Conservation (phyloP, 352 stramenopile genomes). For the Globisporangium lucens region DNA sequence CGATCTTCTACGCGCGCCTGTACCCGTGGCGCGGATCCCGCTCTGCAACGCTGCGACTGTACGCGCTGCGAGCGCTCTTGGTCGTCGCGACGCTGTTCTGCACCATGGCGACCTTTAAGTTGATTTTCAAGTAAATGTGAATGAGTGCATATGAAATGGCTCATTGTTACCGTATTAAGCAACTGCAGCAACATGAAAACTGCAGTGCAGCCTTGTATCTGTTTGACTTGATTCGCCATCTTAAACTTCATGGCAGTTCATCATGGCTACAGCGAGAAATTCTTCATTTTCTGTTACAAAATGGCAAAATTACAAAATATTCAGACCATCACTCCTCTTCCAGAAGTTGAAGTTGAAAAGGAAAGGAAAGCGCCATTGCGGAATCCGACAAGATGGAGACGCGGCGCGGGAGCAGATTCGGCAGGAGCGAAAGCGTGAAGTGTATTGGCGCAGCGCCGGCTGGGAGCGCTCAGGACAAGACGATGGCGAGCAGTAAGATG, state of each 20-base stretch:
- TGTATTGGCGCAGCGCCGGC: neutral
- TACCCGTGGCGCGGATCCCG: slow-evolving; percentile 36
- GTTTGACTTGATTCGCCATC: neutral
- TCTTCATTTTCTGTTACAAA: neutral
- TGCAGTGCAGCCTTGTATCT: neutral
- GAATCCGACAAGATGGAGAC: slow-evolving; percentile 12
- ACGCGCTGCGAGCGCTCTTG: slow-evolving; percentile 26
- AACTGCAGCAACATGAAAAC: neutral
- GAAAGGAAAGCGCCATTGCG: slow-evolving; percentile 8
- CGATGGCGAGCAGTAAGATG: neutral
- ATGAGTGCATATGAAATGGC: neutral
- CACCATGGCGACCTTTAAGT: slow-evolving; percentile 51
- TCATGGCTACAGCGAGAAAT: neutral
- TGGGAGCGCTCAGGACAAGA: neutral
- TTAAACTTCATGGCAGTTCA: neutral
- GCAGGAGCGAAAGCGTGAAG: neutral
- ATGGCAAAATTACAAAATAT: slow-evolving; percentile 1
- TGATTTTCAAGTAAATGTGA: slow-evolving; percentile 20
- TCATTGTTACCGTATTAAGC: neutral
- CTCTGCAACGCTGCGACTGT: slow-evolving; percentile 25
- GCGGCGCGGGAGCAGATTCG: neutral
- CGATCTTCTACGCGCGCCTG: slow-evolving; percentile 54
- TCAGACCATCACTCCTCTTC: slow-evolving; percentile 11
- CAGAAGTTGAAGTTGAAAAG: slow-evolving; percentile 14
- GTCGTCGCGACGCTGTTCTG: slow-evolving; percentile 50